Base-by-base conservation (phyloP, 257 asterid species). In the Solanum chilense region DNA sequence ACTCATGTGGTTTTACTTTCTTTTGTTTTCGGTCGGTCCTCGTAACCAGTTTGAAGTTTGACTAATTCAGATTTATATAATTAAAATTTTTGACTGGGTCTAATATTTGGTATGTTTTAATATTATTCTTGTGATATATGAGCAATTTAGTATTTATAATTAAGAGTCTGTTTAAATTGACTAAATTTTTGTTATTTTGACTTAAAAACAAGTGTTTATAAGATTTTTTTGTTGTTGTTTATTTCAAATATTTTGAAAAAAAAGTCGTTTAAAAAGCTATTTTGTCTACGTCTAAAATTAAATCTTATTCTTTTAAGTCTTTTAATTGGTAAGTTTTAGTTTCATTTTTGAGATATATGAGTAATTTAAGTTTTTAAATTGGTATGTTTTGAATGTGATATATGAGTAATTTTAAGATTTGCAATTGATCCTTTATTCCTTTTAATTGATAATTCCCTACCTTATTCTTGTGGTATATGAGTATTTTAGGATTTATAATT, bases 1-100 rank as follows among this genome's bases (percentile, higher is more conserved):
- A 18, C 23, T 35, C 45, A 6, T 18, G 21, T 71, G 78, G 25
- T 33, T 12, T 25, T 12, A 13, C 21, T 13, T 68, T 27, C 13
- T 25, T 25, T 6, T 66, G 4, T 66, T 27, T 66, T 27, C 1
- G 3, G 21, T 52, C 1, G 0, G 1, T 52, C 23, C 18, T 1
- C 2, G 4, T 6, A 52, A n/a, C 3, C 0, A 2, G 0, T 68
- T 27, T 68, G 74, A 68, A 3, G 5, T 27, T 27, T 14, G 23
- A 13, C 12, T 69, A 29, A 29, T 68, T 14, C 1, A 68, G 31
- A 68, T 68, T 68, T 3, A 68, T 3, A 1, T 27, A 27, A 13
- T 69, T 29, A 29, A 64, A 18, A 23, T 64, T 64, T n/a, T 10
- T 66, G 7, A 12, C 1, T 1, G 73, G 12, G 2, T 64, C 0